Evolutionary conservation across 352 stramenopile species (phyloP).

Genomic region (Pythium phragmiticola): DNA sequence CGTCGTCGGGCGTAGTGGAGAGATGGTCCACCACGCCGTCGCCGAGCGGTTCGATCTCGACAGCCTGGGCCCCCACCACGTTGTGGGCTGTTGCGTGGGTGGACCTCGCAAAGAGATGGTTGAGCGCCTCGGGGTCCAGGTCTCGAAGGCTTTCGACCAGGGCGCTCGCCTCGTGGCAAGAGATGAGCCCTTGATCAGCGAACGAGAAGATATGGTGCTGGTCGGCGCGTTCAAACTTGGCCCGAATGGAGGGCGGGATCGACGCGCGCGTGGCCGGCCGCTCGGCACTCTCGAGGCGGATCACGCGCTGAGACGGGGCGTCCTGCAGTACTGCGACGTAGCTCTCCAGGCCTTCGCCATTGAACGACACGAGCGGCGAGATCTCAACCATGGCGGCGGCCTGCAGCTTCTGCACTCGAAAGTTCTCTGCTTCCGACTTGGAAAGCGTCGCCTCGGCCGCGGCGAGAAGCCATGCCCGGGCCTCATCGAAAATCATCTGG

Average conservation of each 20-base stretch:
- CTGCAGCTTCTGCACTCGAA: conserved; percentile 39
- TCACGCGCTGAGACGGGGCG: conserved; percentile 26
- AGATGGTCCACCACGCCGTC: conserved; percentile 45
- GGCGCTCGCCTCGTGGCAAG: conserved; percentile 30
- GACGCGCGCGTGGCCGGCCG: conserved; percentile 26
- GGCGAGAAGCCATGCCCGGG: conserved; percentile 58
- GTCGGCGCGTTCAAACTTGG: conserved; percentile 31
- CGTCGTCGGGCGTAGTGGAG: conserved; percentile 26
- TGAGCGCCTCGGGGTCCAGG: conserved; percentile 35
- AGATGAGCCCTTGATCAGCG: conserved; percentile 37
- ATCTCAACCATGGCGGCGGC: conserved; percentile 60
- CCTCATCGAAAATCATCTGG: conserved; percentile 66
- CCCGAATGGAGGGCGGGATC: conserved; percentile 39
- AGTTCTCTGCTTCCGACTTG: conserved; percentile 28
- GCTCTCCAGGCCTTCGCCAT: conserved; percentile 72
- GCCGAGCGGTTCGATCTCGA: conserved; percentile 39
- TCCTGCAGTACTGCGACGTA: conserved; percentile 32
- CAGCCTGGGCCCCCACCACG: not conserved
- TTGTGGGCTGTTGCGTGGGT: conserved; percentile 22
- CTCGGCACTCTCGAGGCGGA: conserved; percentile 39
- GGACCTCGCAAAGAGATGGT: conserved; percentile 37
- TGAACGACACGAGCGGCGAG: conserved; percentile 86
- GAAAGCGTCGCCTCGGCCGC: conserved; percentile 39
- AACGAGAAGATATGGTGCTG: conserved; percentile 54
- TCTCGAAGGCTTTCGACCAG: conserved; percentile 39